Evolutionary conservation across 805 yeast species (phyloP).

Genomic region (Candida piceae): DNA sequence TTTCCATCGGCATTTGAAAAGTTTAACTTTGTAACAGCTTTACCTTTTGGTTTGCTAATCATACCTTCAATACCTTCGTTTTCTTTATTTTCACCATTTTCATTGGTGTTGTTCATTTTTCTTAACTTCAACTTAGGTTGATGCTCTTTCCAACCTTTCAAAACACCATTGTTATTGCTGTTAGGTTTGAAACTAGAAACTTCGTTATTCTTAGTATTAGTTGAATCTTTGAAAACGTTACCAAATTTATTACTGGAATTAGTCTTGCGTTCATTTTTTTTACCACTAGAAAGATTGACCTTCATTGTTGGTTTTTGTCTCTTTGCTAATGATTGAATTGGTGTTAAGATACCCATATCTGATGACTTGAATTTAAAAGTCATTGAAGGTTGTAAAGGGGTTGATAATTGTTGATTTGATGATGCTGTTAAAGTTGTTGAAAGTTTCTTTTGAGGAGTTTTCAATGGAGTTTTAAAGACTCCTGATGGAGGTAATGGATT

Average conservation of each 20-base stretch:
- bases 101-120: not conserved
- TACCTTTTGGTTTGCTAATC: too few species aligned
- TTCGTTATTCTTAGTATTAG: conserved; percentile 10
- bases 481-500: conserved; percentile 22
- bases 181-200: too few species aligned
- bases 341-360: conserved; percentile 27
- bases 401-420: not conserved
- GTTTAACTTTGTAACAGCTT: not conserved
- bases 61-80: not conserved
- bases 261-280: not conserved
- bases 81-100: conserved; percentile 3
- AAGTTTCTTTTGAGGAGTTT: conserved; percentile 9
- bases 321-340: conserved; percentile 20
- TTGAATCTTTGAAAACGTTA: conserved; percentile 19
- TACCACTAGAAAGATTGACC: conserved; percentile 5
- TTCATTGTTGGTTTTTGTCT: conserved; percentile 30
- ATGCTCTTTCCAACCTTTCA: conserved; percentile 1
- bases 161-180: not conserved
- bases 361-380: conserved; percentile 35
- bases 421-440: conserved; percentile 3
- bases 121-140: not conserved
- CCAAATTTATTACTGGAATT: conserved; percentile 8
- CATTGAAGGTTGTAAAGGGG: conserved; percentile 12
- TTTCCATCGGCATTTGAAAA: conserved; percentile 1
- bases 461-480: conserved; percentile 20